These are phyloP conservation scores for Capsicum pubescens DNA, from an alignment of 257 asterid genomes.

Conservation along the genomic window DNA sequence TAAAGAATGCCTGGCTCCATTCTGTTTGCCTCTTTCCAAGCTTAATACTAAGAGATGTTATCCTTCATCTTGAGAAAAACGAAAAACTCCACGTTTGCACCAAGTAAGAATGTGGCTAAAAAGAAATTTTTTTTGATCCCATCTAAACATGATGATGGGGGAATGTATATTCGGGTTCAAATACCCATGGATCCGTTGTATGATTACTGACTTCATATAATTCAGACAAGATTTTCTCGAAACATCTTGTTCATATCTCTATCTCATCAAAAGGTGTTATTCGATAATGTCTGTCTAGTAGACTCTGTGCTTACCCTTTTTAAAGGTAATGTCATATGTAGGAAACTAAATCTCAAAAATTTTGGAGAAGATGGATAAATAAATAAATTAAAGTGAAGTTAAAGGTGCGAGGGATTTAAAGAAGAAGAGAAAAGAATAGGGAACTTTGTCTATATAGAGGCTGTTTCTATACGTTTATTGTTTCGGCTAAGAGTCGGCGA, in stretches of 20 bases:
- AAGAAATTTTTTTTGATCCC: not conserved
- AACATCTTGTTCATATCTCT: not conserved
- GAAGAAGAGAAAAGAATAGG: not conserved
- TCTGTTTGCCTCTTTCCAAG: conserved; percentile 29
- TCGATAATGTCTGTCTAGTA: not conserved
- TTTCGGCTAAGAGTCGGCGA: conserved; percentile 21
- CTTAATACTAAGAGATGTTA: not conserved
- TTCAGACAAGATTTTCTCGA: not conserved
- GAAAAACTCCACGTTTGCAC: conserved; percentile 22
- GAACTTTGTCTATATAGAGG: not conserved
- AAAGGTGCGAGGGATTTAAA: not conserved
- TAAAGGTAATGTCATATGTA: not conserved
- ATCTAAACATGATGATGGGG: not conserved
- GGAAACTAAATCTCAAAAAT: not conserved
- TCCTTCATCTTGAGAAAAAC: conserved; percentile 10
- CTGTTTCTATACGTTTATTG: conserved; percentile 28
- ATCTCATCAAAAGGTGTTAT: not conserved
- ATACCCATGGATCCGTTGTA: not conserved
- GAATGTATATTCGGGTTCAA: no score
- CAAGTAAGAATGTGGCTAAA: not conserved
- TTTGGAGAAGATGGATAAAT: not conserved
- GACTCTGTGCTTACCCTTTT: not conserved
- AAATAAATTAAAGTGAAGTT: not conserved
- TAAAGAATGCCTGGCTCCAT: conserved; percentile 32
- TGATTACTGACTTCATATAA: not conserved